Conservation (phyloP, 1,284 basidiomycete species). For the Austroboletus sp. region DNA sequence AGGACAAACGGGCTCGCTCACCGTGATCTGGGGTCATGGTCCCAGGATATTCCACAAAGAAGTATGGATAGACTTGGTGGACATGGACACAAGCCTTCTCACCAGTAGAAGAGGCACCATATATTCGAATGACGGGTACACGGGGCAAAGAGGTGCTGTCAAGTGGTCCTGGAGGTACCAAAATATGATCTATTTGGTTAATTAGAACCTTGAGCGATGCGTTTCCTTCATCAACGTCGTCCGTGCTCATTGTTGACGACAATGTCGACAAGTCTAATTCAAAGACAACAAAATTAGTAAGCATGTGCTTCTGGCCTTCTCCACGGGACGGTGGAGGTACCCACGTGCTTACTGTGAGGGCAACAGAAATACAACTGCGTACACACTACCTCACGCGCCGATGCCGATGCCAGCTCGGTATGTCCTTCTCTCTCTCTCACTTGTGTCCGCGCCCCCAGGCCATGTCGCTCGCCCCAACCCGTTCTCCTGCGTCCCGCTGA, state of each 20-base stretch:
- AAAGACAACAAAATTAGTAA: no score
- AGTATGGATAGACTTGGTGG: constrained; percentile 83
- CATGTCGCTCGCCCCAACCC: no score
- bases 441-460: no score
- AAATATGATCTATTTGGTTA: constrained; percentile 61
- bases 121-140: constrained; percentile 81
- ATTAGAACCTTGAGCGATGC: constrained; percentile 49
- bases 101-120: constrained; percentile 74
- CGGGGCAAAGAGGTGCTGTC: constrained; percentile 57
- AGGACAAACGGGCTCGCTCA: constrained; percentile 27
- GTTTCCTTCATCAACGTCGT: constrained; percentile 8
- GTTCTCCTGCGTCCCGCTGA: no score
- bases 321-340: no score
- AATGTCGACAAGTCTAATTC: no score
- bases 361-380: no score
- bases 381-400: no score
- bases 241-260: constrained; percentile 15
- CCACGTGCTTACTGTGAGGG: no score
- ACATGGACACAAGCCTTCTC: constrained; percentile 82
- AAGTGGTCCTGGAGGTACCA: constrained; percentile 51
- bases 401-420: no score
- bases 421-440: no score
- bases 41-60: constrained; percentile 65
- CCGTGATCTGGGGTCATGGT: constrained; percentile 47
- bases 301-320: no score